A percentile compares a stretch with the other conserved stretches of the same genome.
Conservation (phyloP, 495 filamentous ascomycete species). For the Penicillium simplicissimum region DNA sequence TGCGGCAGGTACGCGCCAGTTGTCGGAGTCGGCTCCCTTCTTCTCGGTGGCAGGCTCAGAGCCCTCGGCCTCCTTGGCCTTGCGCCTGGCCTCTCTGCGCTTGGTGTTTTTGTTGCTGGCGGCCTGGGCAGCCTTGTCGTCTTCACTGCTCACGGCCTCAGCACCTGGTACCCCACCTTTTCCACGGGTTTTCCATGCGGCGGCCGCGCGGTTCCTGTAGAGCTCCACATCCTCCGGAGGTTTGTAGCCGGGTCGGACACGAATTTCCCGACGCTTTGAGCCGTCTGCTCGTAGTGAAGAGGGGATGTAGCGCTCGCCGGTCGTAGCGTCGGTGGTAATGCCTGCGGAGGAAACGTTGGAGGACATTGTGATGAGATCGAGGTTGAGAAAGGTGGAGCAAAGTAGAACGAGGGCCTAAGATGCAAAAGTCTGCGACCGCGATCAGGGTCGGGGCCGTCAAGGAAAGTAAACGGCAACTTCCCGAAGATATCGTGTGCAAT, state of each 20-base stretch:
- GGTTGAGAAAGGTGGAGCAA: not conserved
- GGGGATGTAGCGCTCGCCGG: slow-evolving; percentile 85
- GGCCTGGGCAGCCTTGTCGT: slow-evolving; percentile 42
- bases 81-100: slow-evolving; percentile 83
- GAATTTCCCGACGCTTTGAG: slow-evolving; percentile 84
- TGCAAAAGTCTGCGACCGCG: not conserved
- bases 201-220: slow-evolving; percentile 90
- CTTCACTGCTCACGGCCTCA: slow-evolving; percentile 56
- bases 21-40: slow-evolving; percentile 36
- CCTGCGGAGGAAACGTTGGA: slow-evolving; percentile 54
- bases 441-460: not conserved
- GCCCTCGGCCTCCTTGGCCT: slow-evolving; percentile 65
- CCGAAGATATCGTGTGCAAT: not conserved
- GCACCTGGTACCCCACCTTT: slow-evolving; percentile 80
- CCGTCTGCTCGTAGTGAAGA: slow-evolving; percentile 85
- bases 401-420: not conserved
- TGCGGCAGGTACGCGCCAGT: slow-evolving; percentile 29
- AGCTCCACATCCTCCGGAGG: slow-evolving; percentile 96
- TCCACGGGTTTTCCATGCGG: slow-evolving; percentile 80
- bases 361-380: slow-evolving; percentile 22
- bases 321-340: slow-evolving; percentile 68
- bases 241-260: slow-evolving; percentile 87
- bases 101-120: slow-evolving; percentile 91
- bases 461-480: not conserved
- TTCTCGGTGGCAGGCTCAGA: slow-evolving; percentile 38